Evolutionary conservation across 306 rosid genomes (phyloP).

Genomic region (Prinsepia uniflora): DNA sequence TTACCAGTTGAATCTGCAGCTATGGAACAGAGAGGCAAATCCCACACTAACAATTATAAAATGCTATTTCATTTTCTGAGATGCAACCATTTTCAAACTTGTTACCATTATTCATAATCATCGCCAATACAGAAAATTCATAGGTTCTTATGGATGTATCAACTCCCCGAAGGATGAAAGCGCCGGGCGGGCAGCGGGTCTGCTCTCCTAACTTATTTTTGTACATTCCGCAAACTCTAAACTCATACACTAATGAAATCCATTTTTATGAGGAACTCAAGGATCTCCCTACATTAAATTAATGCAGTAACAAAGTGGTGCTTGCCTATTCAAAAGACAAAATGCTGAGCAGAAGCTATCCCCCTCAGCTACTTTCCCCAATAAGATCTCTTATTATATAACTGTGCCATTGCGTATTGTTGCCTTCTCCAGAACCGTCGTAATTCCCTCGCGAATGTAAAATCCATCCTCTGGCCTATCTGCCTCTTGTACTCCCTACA

Average conservation of each 20-base stretch:
- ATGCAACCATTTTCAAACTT: not conserved
- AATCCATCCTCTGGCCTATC: conserved; percentile 78
- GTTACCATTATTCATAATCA: conserved; percentile 2
- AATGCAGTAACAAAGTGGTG: conserved; percentile 20
- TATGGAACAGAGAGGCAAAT: too few species aligned
- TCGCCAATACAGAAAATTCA: not conserved
- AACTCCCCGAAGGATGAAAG: not conserved
- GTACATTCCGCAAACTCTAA: conserved; percentile 17
- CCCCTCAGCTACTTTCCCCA: not conserved
- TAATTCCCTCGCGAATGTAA: conserved; percentile 76
- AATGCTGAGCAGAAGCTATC: conserved; percentile 14
- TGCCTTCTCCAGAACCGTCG: conserved; percentile 68
- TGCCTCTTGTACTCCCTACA: conserved; percentile 77
- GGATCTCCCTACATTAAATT: conserved; percentile 26
- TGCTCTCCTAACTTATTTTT: conserved; percentile 26
- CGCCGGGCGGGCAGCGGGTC: not conserved
- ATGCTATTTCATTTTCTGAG: not conserved
- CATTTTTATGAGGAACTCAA: conserved; percentile 23
- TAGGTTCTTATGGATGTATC: not conserved
- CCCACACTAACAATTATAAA: not conserved
- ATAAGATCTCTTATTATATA: conserved; percentile 37
- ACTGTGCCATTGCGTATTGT: conserved; percentile 60
- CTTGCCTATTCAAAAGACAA: conserved; percentile 24
- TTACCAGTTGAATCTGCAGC: too few species aligned
- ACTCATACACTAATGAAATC: not conserved